phyloP scores from a whole-genome alignment of 1,139 yeast genomes.

The Pichia sp. region DNA sequence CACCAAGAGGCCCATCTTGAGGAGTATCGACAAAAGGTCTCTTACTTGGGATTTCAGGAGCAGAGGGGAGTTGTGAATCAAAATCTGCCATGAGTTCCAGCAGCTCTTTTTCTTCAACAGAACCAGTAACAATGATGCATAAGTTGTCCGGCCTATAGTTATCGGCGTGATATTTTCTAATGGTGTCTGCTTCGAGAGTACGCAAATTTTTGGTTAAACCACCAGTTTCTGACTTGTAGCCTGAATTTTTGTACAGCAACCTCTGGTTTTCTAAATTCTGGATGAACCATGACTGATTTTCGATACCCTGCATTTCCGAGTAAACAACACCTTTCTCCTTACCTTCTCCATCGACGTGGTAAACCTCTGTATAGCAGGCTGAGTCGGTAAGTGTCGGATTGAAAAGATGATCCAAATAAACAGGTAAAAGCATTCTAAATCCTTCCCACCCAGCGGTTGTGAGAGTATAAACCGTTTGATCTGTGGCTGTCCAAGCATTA shows the following conservation, averaged over 20 bases:
- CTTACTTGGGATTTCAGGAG: conserved; percentile 36
- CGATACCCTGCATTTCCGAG: conserved; percentile 95
- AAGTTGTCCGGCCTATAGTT: conserved; percentile 82
- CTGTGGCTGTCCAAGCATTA: conserved; percentile 97
- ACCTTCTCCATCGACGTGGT: conserved; percentile 87
- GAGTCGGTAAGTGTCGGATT: conserved; percentile 84
- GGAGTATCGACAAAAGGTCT: conserved; percentile 83
- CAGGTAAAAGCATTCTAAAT: conserved; percentile 75
- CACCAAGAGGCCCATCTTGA: conserved; percentile 37
- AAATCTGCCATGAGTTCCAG: conserved; percentile 56
- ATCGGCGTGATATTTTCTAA: conserved; percentile 65
- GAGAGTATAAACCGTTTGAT: conserved; percentile 90
- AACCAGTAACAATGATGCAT: conserved; percentile 78
- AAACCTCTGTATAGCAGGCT: conserved; percentile 91
- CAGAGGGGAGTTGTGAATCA: conserved; percentile 51
- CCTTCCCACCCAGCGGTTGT: conserved; percentile 98
- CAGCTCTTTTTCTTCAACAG: conserved; percentile 70
- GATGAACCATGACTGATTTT: conserved; percentile 72
- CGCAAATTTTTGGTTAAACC: conserved; percentile 80
- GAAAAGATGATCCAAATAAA: conserved; percentile 82
- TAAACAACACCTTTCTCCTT: conserved; percentile 96
- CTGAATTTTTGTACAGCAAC: conserved; percentile 59
- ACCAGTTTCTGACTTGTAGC: conserved; percentile 92
- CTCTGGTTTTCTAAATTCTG: conserved; percentile 62
- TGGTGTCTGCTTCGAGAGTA: conserved; percentile 64